Conservation (phyloP, 768 basidiomycete species). For the Austroboletus eburneus region DNA sequence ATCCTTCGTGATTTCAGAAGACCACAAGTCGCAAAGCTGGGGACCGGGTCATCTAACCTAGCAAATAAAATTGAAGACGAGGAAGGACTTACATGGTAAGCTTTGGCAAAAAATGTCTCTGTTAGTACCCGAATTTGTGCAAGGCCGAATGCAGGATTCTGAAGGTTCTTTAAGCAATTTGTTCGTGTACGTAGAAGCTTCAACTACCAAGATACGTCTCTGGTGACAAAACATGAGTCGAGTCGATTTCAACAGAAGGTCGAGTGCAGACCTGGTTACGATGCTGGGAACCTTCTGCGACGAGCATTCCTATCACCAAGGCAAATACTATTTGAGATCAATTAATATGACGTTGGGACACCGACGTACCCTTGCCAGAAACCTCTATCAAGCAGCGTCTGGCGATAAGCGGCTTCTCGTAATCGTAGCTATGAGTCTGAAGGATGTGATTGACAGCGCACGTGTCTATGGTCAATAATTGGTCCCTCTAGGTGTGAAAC, state of each 20-base stretch:
- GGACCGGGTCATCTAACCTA: background rate
- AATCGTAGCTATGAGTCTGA: background rate
- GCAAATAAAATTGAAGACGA: background rate
- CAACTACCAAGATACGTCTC: constrained; percentile 30
- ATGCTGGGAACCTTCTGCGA: constrained; percentile 36
- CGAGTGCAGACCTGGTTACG: constrained; percentile 34
- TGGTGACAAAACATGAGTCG: background rate
- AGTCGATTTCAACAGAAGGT: background rate
- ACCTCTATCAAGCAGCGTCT: background rate
- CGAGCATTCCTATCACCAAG: too few relatives aligned
- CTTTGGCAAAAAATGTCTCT: constrained; percentile 52
- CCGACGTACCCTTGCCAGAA: background rate
- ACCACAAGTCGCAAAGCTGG: constrained; percentile 50
- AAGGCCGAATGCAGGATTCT: constrained; percentile 67
- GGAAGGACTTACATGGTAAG: constrained; percentile 17
- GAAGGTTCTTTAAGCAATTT: background rate
- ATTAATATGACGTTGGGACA: too few relatives aligned
- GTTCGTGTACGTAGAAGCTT: too few relatives aligned
- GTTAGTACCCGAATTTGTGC: constrained; percentile 56
- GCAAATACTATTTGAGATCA: too few relatives aligned
- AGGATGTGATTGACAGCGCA: constrained; percentile 5
- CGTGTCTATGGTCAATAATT: constrained; percentile 2
- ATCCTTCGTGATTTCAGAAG: constrained; percentile 29
- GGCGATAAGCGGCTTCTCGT: background rate
- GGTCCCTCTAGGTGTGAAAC: background rate